These are phyloP conservation scores for Boletellus deceptivus DNA, from an alignment of 1,284 basidiomycete genomes.

Conservation along the genomic window DNA sequence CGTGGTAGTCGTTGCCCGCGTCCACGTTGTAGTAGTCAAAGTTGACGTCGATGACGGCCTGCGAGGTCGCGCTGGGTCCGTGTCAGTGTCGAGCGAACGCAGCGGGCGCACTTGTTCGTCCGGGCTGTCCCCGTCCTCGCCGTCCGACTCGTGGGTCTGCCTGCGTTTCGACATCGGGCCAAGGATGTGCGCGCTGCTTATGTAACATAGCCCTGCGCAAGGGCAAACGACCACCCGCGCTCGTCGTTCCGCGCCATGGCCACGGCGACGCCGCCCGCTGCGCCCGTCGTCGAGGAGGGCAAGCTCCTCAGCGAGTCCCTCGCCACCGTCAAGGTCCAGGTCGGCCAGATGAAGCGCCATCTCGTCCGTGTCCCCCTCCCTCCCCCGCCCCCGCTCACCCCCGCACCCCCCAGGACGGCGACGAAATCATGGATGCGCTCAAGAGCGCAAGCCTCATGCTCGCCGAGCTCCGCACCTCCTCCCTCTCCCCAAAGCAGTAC, in stretches of 20 bases:
- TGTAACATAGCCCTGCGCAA: slow-evolving; percentile 9
- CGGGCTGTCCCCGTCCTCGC: slow-evolving; percentile 2
- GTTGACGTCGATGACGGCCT: slow-evolving; percentile 69
- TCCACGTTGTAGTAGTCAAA: slow-evolving; percentile 92
- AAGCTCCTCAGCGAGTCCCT: slow-evolving; percentile 82
- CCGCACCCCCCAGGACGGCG: slow-evolving; percentile 63
- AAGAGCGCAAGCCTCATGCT: slow-evolving; percentile 96
- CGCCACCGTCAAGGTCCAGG: slow-evolving; percentile 88
- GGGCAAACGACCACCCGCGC: not conserved
- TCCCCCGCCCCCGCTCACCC: not conserved
- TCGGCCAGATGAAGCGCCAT: slow-evolving; percentile 90
- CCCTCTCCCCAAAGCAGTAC: slow-evolving; percentile 92
- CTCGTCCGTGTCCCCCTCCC: slow-evolving; percentile 52
- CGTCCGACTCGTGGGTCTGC: not conserved
- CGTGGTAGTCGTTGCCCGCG: slow-evolving; percentile 84
- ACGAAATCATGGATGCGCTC: slow-evolving; percentile 96
- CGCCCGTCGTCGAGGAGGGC: slow-evolving; percentile 57
- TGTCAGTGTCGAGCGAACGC: not conserved
- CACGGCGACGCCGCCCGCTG: slow-evolving; percentile 15
- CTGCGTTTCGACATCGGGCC: slow-evolving; percentile 32
- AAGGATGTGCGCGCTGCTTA: slow-evolving; percentile 8
- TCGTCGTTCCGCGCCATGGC: slow-evolving; percentile 22
- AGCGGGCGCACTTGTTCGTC: slow-evolving; percentile 21
- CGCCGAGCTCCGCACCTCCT: slow-evolving; percentile 88
- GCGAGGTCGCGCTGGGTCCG: not conserved